A percentile compares a stretch with the other conserved stretches of the same genome.
Conservation (phyloP, 805 yeast genomes). For the Lachancea meyersii region DNA sequence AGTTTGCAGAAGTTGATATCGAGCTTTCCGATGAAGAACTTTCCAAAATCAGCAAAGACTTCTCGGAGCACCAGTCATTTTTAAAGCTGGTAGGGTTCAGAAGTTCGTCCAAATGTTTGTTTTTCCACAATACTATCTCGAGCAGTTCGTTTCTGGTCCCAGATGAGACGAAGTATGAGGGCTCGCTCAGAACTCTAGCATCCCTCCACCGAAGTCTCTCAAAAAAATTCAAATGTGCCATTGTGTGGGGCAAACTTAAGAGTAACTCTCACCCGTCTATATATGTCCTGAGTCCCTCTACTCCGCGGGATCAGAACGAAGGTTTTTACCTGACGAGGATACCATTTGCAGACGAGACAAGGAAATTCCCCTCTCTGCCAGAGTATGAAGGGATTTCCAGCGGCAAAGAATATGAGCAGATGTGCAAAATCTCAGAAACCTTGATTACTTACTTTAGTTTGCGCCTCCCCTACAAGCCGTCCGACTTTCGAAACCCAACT, state of each 20-base stretch:
- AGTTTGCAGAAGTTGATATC: slow-evolving; percentile 43
- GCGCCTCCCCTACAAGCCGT: slow-evolving; percentile 48
- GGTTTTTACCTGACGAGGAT: slow-evolving; percentile 65
- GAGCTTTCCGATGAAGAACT: slow-evolving; percentile 36
- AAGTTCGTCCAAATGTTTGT: slow-evolving; percentile 36
- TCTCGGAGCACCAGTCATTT: slow-evolving; percentile 39
- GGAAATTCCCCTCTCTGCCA: slow-evolving; percentile 50
- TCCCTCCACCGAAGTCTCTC: slow-evolving; percentile 58
- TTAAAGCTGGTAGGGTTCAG: slow-evolving; percentile 67
- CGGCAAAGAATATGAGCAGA: slow-evolving; percentile 20
- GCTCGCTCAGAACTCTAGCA: slow-evolving; percentile 62
- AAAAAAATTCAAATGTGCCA: slow-evolving; percentile 48
- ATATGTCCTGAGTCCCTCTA: slow-evolving; percentile 55
- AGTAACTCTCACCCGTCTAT: slow-evolving; percentile 48
- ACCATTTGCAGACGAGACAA: slow-evolving; percentile 72
- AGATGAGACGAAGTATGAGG: slow-evolving; percentile 49
- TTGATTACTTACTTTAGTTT: slow-evolving; percentile 39
- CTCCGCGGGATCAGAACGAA: slow-evolving; percentile 36
- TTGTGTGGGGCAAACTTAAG: slow-evolving; percentile 66
- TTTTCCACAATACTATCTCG: slow-evolving; percentile 46
- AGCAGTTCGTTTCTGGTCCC: slow-evolving; percentile 64
- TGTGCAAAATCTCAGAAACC: slow-evolving; percentile 21
- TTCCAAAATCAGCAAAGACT: slow-evolving; percentile 30
- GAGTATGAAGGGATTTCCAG: slow-evolving; percentile 6
- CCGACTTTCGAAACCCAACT: slow-evolving; percentile 56